phyloP scores from a whole-genome alignment of 257 asterid genomes.

The Cinchona pubescens region DNA sequence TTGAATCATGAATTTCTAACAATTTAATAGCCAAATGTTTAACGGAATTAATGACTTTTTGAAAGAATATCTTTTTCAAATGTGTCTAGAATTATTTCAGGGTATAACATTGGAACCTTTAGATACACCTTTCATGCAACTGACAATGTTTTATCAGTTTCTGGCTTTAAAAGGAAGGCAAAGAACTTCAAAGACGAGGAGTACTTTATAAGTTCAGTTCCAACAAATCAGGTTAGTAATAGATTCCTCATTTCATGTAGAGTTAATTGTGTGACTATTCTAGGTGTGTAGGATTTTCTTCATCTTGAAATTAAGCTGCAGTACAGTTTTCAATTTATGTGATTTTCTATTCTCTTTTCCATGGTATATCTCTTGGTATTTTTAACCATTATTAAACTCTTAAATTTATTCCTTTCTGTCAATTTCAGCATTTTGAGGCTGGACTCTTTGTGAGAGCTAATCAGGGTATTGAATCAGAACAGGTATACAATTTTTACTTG shows the following conservation, averaged over 20 bases:
- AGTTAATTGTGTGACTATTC: background rate
- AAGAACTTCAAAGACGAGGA: constrained; percentile 85
- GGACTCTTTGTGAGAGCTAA: constrained; percentile 74
- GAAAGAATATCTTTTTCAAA: background rate
- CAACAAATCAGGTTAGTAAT: constrained; percentile 69
- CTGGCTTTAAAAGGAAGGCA: constrained; percentile 82
- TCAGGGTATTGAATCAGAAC: constrained; percentile 66
- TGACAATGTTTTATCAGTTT: constrained; percentile 33
- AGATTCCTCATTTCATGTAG: background rate
- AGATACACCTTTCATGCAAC: background rate
- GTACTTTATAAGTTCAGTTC: constrained; percentile 85
- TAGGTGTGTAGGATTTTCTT: background rate
- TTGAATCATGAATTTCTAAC: background rate
- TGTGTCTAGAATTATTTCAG: background rate
- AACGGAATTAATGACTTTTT: background rate
- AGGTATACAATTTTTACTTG: constrained; percentile 41
- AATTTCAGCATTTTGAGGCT: constrained; percentile 91
- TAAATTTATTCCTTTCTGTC: background rate
- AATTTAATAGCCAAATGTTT: background rate
- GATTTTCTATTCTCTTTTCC: constrained; percentile 1
- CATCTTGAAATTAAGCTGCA: background rate
- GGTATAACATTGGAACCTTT: background rate
- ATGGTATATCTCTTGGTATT: background rate
- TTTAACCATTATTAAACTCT: background rate
- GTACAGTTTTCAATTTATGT: background rate